Conservation (phyloP, 768 basidiomycete species). For the Trametes gibbosa region DNA sequence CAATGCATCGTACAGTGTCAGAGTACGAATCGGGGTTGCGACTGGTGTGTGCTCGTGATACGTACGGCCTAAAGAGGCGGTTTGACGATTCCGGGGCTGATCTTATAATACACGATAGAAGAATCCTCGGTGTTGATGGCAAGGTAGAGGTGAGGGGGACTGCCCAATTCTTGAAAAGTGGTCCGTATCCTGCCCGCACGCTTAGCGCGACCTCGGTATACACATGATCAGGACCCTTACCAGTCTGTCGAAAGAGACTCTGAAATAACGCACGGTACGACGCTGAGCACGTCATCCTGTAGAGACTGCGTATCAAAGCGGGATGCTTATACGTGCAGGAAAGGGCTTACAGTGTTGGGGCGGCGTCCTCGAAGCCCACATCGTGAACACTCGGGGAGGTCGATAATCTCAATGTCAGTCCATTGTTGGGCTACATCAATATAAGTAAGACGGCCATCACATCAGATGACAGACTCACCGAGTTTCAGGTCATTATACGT, state of each 20-base stretch:
- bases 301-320: not conserved
- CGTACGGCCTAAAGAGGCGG: slow-evolving; percentile 46
- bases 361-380: slow-evolving; percentile 59
- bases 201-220: too few species aligned
- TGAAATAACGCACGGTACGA: slow-evolving; percentile 66
- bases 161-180: slow-evolving; percentile 49
- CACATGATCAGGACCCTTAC: slow-evolving; percentile 33
- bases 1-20: not conserved
- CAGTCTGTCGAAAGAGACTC: slow-evolving; percentile 64
- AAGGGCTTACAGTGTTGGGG: slow-evolving; percentile 44
- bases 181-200: slow-evolving; percentile 56
- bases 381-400: slow-evolving; percentile 51
- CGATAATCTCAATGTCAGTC: slow-evolving; percentile 60
- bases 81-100: slow-evolving; percentile 75
- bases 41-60: not conserved
- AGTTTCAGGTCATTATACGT: slow-evolving; percentile 71
- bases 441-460: not conserved
- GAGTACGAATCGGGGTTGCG: not conserved
- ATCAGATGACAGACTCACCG: slow-evolving; percentile 37
- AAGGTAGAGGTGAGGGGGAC: slow-evolving; percentile 53
- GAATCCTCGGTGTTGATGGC: slow-evolving; percentile 77
- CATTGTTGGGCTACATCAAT: slow-evolving; percentile 62
- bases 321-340: not conserved
- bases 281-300: slow-evolving; percentile 45
- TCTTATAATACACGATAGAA: slow-evolving; percentile 82